Conservation (phyloP, 495 filamentous ascomycete genomes). For the Hypomontagnella submonticulosa region DNA sequence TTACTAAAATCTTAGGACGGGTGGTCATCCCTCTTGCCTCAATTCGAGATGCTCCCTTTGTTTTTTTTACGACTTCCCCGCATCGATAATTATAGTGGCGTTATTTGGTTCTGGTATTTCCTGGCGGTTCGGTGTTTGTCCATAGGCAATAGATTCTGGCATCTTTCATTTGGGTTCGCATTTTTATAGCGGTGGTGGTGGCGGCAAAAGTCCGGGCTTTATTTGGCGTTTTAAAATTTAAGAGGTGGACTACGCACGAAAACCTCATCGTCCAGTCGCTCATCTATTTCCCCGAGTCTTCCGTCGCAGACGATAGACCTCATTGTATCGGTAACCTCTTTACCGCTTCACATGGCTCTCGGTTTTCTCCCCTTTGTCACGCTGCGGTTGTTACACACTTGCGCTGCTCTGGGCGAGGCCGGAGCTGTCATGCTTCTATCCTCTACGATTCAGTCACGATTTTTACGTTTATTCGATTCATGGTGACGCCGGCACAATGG, state of each 20-base stretch:
- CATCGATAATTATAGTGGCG: conserved; percentile 45
- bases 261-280: conserved; percentile 33
- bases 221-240: conserved; percentile 47
- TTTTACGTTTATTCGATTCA: conserved; percentile 45
- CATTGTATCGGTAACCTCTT: conserved; percentile 5
- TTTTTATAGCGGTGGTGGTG: conserved; percentile 43
- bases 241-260: conserved; percentile 32
- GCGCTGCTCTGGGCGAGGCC: background rate
- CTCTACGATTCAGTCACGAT: conserved; percentile 35
- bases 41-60: conserved; percentile 29
- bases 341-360: background rate
- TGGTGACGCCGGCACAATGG: conserved; percentile 22
- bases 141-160: conserved; percentile 47
- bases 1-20: conserved; percentile 8
- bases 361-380: conserved; percentile 1
- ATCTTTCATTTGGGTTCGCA: conserved; percentile 44
- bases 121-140: conserved; percentile 38
- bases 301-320: conserved; percentile 26
- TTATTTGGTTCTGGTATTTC: conserved; percentile 40
- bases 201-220: conserved; percentile 44
- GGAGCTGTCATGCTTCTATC: conserved; percentile 5
- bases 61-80: conserved; percentile 35
- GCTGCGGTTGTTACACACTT: background rate
- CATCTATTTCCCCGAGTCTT: conserved; percentile 28
- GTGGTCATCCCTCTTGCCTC: conserved; percentile 14